Base-by-base conservation (phyloP, 1,139 yeast genomes). In the Dujonia santamariae region DNA sequence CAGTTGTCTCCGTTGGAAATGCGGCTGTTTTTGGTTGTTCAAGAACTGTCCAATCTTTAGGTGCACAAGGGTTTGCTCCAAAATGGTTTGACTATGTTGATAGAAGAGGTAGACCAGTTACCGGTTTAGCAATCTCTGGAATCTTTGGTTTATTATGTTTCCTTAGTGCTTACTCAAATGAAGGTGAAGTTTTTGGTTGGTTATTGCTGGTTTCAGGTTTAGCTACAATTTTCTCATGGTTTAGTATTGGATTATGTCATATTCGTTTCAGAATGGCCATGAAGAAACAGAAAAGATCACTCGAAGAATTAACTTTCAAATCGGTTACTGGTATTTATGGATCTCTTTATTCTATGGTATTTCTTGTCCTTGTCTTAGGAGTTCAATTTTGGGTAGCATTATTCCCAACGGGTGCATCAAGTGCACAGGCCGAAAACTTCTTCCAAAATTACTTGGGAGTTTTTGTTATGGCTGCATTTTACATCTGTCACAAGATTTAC, bases 11-110 rank as follows among this genome's bases (percentile, higher is more conserved):
- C 12, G 69, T 67, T 23, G 74, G 72, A 5, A 66, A 67, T 43
- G 61, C 72, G 1, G 69, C 73, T 5, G 70, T 67, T 4, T 68
- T 61, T 44, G 74, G 71, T 0, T 63, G 65, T 42, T 65, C 73
- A 9, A 52, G 75, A 44, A 65, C 73, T 3, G 51, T 63, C 30
- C 61, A 62, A 43, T 59, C 66, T 31, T 50, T 67, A 38, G 66
- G 70, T 7, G 63, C 63, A 19, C 70, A 63, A 41, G 72, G 70
- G 1, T 51, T 63, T 39, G 73, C 67, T 1, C 75, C 74, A 1
- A 40, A 44, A 25, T 42, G 52, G 22, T 59, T 63, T 31, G 51
- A 46, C 12, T 66, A 66, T 34, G 64, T 68, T 26, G 74, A 67
- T 46, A 50, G 60, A 15, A 51, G 47, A 18, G 74, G 75, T 13